A percentile compares a stretch with the other conserved stretches of the same genome.
Conservation (phyloP, 2,329 filamentous ascomycete species). For the Phyllosticta citrichinensis region DNA sequence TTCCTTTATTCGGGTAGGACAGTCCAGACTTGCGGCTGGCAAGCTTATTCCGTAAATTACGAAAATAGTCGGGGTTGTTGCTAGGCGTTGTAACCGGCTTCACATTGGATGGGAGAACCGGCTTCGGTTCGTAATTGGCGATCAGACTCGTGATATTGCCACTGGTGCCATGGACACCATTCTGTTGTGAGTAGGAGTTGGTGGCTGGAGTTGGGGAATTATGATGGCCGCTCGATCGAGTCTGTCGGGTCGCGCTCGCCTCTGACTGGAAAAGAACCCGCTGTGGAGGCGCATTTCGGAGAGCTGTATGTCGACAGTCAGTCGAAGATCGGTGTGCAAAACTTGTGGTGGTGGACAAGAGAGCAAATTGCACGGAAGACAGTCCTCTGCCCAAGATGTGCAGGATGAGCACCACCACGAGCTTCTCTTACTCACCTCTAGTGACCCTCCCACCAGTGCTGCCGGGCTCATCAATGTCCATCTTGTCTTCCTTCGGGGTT, state of each 20-base stretch:
- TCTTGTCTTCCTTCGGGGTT: constrained; percentile 43
- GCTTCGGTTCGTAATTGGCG: constrained; percentile 59
- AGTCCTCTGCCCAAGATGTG: neutral
- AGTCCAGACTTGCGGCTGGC: constrained; percentile 22
- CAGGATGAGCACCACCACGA: neutral
- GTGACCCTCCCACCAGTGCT: constrained; percentile 29
- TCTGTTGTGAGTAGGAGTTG: constrained; percentile 22
- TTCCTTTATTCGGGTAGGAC: constrained; percentile 33
- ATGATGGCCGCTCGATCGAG: constrained; percentile 40
- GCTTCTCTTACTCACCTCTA: constrained; percentile 20
- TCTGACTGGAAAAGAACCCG: constrained; percentile 80
- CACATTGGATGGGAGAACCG: constrained; percentile 53
- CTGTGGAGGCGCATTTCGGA: constrained; percentile 76
- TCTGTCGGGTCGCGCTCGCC: constrained; percentile 53
- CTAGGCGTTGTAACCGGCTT: constrained; percentile 66
- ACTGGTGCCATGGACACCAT: constrained; percentile 25
- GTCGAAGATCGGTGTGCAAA: neutral
- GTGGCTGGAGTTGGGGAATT: constrained; percentile 32
- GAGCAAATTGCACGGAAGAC: neutral
- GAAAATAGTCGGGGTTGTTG: constrained; percentile 62
- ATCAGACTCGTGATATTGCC: constrained; percentile 24
- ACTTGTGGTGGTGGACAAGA: neutral
- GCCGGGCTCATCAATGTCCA: constrained; percentile 39
- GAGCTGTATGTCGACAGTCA: constrained; percentile 30
- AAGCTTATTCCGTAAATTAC: constrained; percentile 41